Percentiles rank a stretch among this genome's conserved stretches.
phyloP scores from a whole-genome alignment of 164 flowering plant species.

The Tetracentron sinense region DNA sequence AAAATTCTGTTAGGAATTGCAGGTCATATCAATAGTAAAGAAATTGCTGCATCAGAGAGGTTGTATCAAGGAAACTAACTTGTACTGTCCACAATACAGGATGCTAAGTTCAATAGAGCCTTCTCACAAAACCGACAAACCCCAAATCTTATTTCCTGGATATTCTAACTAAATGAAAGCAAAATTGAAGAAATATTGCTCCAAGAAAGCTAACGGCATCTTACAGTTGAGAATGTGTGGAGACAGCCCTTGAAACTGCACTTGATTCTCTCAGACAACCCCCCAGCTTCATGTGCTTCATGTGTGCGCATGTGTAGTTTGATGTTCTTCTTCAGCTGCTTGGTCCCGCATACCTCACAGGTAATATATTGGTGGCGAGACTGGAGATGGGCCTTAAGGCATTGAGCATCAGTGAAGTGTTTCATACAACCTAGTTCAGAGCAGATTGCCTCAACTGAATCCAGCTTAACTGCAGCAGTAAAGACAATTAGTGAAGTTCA shows the following conservation, averaged over 20 bases:
- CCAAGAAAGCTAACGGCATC: conserved; percentile 8
- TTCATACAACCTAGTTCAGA: conserved; percentile 75
- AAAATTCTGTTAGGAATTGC: too few relatives aligned
- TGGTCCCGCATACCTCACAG: conserved; percentile 72
- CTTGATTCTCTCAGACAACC: conserved; percentile 33
- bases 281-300: conserved; percentile 29
- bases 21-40: too few relatives aligned
- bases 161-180: not conserved
- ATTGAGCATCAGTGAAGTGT: conserved; percentile 53
- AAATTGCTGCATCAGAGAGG: too few relatives aligned
- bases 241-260: conserved; percentile 52
- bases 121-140: too few relatives aligned
- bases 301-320: conserved; percentile 57
- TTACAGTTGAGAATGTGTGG: conserved; percentile 66
- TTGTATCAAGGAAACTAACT: too few relatives aligned
- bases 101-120: not conserved
- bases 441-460: conserved; percentile 65
- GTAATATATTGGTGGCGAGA: conserved; percentile 52
- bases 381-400: conserved; percentile 61
- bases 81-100: too few relatives aligned
- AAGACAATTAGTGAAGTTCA: not conserved
- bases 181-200: not conserved
- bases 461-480: conserved; percentile 56
- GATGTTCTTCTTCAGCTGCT: conserved; percentile 74
- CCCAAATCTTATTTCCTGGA: too few relatives aligned